Base-by-base conservation (phyloP, 192 early-diverging fungal genomes). In the Linderina pennispora region DNA sequence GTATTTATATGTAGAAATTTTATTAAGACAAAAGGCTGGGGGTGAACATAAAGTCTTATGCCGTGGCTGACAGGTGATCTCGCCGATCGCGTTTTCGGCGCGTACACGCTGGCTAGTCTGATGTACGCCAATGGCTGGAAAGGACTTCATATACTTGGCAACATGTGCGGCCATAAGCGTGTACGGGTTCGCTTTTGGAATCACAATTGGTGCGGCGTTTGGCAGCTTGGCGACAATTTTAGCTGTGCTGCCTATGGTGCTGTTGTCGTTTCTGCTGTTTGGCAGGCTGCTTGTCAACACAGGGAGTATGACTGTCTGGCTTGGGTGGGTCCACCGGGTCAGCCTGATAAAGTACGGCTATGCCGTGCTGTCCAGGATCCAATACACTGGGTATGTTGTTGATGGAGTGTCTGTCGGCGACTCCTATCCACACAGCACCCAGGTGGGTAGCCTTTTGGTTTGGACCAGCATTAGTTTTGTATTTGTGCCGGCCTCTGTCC, bases 31-130 rank as follows among this genome's bases (percentile, higher is more conserved):
- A n/a, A n/a, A n/a, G n/a, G n/a, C n/a, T n/a, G n/a, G n/a, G n/a
- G n/a, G n/a, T n/a, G n/a, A n/a, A n/a, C n/a, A n/a, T n/a, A n/a
- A n/a, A n/a, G n/a, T n/a, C n/a, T n/a, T n/a, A n/a, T n/a, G n/a
- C n/a, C n/a, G n/a, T n/a, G n/a, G n/a, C n/a, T n/a, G n/a, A n/a
- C n/a, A n/a, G n/a, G n/a, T n/a, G n/a, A n/a, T n/a, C n/a, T n/a
- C n/a, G n/a, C n/a, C n/a, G n/a, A n/a, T n/a, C n/a, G n/a, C n/a
- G n/a, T n/a, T n/a, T n/a, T n/a, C n/a, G n/a, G n/a, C n/a, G n/a
- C n/a, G n/a, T n/a, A n/a, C n/a, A n/a, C n/a, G n/a, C 55, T 80
- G 76, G 70, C 72, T 80, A 57, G 59, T 77, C 21, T 78, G 81
- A 0, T 40, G 80, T 15, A 61, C 55, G 15, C 55, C 31, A 3